Conservation (phyloP, 169 alveolate genomes). For the Plasmodium ovale region DNA sequence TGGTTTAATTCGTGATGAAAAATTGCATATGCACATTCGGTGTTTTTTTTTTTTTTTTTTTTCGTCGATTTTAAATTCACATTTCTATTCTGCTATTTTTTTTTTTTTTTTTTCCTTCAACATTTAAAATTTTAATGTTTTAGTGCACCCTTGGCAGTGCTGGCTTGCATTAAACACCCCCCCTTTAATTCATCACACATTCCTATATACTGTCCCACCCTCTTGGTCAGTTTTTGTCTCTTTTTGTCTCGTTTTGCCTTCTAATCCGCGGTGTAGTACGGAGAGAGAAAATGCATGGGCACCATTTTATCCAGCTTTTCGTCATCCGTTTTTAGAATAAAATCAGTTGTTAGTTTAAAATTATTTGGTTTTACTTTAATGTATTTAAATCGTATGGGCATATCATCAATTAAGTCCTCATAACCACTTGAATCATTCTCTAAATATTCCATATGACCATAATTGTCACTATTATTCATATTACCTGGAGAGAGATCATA, state of each 20-base stretch:
- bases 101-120: background rate
- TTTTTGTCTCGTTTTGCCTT: slow-evolving; percentile 4
- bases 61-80: too few species aligned
- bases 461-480: background rate
- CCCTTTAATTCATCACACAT: too few species aligned
- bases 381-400: slow-evolving; percentile 85
- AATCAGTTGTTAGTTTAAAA: slow-evolving; percentile 78
- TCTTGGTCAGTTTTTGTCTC: background rate
- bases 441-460: slow-evolving; percentile 26
- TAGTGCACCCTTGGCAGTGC: too few species aligned
- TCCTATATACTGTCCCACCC: too few species aligned
- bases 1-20: too few species aligned
- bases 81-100: background rate
- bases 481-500: too few species aligned
- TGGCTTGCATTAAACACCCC: too few species aligned
- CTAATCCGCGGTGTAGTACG: slow-evolving; percentile 12
- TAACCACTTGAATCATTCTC: slow-evolving; percentile 79
- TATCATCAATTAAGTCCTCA: slow-evolving; percentile 85
- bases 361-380: slow-evolving; percentile 80
- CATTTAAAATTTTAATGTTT: background rate
- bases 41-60: too few species aligned
- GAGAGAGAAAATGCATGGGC: slow-evolving; percentile 74
- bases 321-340: slow-evolving; percentile 79
- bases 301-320: slow-evolving; percentile 78
- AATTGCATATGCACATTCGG: too few species aligned